These are phyloP conservation scores for Colletotrichum paranaense DNA, from an alignment of 2,329 filamentous ascomycete genomes.

Conservation along the genomic window DNA sequence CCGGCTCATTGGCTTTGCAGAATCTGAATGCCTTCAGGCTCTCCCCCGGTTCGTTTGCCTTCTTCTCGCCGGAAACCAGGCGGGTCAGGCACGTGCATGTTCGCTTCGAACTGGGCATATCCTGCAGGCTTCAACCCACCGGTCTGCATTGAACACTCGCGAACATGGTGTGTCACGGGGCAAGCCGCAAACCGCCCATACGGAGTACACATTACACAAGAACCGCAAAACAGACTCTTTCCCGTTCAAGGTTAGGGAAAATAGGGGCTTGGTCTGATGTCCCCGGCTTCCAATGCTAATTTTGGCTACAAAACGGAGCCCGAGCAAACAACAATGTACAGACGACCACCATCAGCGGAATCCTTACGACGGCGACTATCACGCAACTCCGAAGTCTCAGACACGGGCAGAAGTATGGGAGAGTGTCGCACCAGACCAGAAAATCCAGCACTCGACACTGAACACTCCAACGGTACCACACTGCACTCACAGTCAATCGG, in stretches of 20 bases:
- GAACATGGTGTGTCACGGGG: constrained; percentile 9
- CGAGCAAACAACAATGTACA: constrained; percentile 4
- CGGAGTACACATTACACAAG: not conserved
- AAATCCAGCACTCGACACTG: not conserved
- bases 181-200: not conserved
- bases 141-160: constrained; percentile 7
- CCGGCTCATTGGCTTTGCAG: not conserved
- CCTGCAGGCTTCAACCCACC: not conserved
- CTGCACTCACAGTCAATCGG: not conserved
- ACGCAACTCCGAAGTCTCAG: constrained; percentile 33
- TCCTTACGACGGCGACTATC: constrained; percentile 21
- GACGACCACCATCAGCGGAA: not conserved
- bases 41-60: not conserved
- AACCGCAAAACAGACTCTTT: constrained; percentile 25
- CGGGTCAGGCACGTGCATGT: constrained; percentile 10
- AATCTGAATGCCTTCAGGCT: not conserved
- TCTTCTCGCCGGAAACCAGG: not conserved
- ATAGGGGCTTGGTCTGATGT: constrained; percentile 22
- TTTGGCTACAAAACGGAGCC: constrained; percentile 20
- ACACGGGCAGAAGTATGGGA: constrained; percentile 26
- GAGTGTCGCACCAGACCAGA: constrained; percentile 23
- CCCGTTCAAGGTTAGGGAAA: not conserved
- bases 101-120: constrained; percentile 21
- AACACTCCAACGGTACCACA: not conserved
- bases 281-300: constrained; percentile 22